Evolutionary conservation across 257 asterid genomes (phyloP).

Genomic region (Salvia rosmarinus): DNA sequence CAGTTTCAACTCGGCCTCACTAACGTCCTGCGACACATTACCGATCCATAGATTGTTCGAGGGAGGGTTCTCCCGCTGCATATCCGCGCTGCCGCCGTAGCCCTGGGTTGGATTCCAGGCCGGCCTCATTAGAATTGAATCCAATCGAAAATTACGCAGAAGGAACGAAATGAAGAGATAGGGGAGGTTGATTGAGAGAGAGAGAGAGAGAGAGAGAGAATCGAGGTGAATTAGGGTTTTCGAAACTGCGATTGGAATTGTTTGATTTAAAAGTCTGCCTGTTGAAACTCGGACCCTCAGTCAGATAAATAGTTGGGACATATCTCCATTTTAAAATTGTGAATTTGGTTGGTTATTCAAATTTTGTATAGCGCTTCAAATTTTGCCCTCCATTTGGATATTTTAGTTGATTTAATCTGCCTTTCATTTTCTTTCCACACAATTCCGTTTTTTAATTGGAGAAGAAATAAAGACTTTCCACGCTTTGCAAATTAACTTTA

Average conservation of each 20-base stretch:
- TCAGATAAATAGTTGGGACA: background rate
- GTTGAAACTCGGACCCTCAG: background rate
- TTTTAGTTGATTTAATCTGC: background rate
- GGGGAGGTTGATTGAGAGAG: conserved; percentile 5
- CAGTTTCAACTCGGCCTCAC: conserved; percentile 65
- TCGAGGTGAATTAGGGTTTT: conserved; percentile 35
- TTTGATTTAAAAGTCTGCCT: conserved; percentile 19
- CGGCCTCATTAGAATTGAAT: conserved; percentile 32
- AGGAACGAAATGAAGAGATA: background rate
- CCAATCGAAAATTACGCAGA: background rate
- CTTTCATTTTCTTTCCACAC: background rate
- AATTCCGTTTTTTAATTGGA: background rate
- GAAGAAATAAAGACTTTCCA: too few relatives aligned
- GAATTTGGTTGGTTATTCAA: background rate
- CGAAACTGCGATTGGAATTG: conserved; percentile 11
- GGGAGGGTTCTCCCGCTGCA: conserved; percentile 56
- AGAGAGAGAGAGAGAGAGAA: background rate
- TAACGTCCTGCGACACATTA: conserved; percentile 63
- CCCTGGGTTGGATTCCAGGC: conserved; percentile 26
- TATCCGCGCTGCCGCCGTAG: conserved; percentile 40
- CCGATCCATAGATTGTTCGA: conserved; percentile 93
- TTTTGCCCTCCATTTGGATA: background rate
- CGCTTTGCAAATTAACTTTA: too few relatives aligned
- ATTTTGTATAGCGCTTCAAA: background rate
- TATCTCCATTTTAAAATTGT: background rate